These are phyloP conservation scores for Crataegus laevigata DNA, from an alignment of 306 rosid genomes.

Conservation along the genomic window DNA sequence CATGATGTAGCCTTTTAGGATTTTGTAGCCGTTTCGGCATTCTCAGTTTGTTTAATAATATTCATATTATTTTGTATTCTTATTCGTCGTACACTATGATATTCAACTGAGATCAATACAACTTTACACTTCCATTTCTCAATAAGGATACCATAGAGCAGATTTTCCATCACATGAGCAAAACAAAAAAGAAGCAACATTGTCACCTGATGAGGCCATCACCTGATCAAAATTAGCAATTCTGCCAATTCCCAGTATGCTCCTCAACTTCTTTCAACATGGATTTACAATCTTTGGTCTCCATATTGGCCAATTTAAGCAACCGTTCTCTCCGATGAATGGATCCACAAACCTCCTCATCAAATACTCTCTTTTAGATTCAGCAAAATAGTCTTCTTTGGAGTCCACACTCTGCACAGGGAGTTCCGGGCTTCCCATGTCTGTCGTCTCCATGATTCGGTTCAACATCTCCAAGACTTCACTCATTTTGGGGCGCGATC, in stretches of 20 bases:
- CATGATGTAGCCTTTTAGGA: too few relatives aligned
- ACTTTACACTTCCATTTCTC: neutral
- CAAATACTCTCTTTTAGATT: constrained; percentile 31
- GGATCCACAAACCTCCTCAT: constrained; percentile 32
- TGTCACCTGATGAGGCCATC: neutral
- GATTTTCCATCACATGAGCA: neutral
- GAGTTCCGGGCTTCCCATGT: constrained; percentile 27
- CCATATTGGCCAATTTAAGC: constrained; percentile 30
- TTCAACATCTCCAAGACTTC: constrained; percentile 41
- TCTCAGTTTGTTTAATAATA: too few relatives aligned
- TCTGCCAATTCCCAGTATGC: neutral
- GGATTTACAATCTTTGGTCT: constrained; percentile 32
- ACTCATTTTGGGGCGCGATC: constrained; percentile 49
- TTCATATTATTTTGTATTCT: too few relatives aligned
- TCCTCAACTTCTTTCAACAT: constrained; percentile 8
- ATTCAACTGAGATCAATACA: neutral
- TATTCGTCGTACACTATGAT: too few relatives aligned
- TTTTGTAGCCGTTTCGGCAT: too few relatives aligned
- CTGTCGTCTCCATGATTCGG: constrained; percentile 20
- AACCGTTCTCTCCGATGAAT: constrained; percentile 35
- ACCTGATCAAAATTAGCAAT: neutral
- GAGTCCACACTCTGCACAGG: constrained; percentile 14
- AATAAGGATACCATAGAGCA: neutral
- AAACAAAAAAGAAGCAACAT: neutral
- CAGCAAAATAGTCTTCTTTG: constrained; percentile 9